phyloP scores from a whole-genome alignment of 768 basidiomycete species.

The Lactarius vividus region DNA sequence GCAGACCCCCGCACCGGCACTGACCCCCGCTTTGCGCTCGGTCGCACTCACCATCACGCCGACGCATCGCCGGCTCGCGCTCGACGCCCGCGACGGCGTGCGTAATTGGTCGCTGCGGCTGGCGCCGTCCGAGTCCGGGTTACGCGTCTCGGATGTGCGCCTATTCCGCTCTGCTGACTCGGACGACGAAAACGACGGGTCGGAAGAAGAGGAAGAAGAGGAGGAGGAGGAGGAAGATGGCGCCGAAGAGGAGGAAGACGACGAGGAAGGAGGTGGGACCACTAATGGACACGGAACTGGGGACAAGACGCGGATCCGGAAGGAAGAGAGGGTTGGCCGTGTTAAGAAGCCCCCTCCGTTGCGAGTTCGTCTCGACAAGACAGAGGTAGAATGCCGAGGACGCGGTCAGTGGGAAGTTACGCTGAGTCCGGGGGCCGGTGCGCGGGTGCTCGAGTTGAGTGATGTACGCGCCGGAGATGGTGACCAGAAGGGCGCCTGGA shows the following conservation, averaged over 20 bases:
- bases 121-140: constrained; percentile 50
- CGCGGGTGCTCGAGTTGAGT: constrained; percentile 63
- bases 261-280: constrained; percentile 32
- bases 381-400: constrained; percentile 44
- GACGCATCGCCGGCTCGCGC: constrained; percentile 50
- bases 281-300: neutral
- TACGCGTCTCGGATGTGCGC: constrained; percentile 52
- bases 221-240: constrained; percentile 35
- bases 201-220: constrained; percentile 48
- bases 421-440: constrained; percentile 51
- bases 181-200: constrained; percentile 58
- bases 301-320: constrained; percentile 35
- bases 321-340: constrained; percentile 32
- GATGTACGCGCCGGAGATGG: constrained; percentile 30
- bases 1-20: constrained; percentile 18
- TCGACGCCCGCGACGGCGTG: constrained; percentile 71
- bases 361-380: constrained; percentile 59
- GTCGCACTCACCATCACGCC: constrained; percentile 42
- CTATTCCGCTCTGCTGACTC: constrained; percentile 59
- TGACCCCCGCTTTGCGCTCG: constrained; percentile 29
- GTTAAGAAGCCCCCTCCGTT: constrained; percentile 33
- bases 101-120: constrained; percentile 70
- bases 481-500: constrained; percentile 20
- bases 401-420: constrained; percentile 59
- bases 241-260: constrained; percentile 42